Conservation (phyloP, 352 stramenopile genomes). For the Pythium myriotylum region DNA sequence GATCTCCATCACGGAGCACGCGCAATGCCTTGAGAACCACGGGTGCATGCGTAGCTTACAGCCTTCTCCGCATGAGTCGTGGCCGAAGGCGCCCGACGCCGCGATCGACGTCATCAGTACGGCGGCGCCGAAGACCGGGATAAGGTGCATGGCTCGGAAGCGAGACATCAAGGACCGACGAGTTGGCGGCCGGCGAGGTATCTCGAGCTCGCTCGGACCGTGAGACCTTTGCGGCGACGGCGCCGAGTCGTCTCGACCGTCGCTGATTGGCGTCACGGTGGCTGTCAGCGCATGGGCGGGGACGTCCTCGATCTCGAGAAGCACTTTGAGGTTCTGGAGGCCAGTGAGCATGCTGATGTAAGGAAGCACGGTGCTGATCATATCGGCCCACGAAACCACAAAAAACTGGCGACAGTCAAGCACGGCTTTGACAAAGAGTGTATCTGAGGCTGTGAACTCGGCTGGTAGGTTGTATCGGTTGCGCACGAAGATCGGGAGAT, state of each 20-base stretch:
- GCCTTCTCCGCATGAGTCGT: slow-evolving; percentile 25
- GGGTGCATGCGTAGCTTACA: slow-evolving; percentile 49
- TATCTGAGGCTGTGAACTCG: slow-evolving; percentile 27
- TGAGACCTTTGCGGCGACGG: slow-evolving; percentile 3
- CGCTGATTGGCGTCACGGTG: too few species aligned
- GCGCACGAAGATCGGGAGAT: slow-evolving; percentile 25
- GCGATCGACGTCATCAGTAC: slow-evolving; percentile 39
- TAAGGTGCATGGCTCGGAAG: slow-evolving; percentile 8
- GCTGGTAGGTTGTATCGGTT: slow-evolving; percentile 21
- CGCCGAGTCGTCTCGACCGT: not conserved
- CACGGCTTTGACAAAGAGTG: slow-evolving; percentile 15
- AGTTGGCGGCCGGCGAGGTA: not conserved
- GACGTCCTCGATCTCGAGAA: slow-evolving; percentile 13
- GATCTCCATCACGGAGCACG: slow-evolving; percentile 51
- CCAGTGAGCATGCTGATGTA: slow-evolving; percentile 38
- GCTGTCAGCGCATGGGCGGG: too few species aligned
- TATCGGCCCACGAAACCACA: slow-evolving; percentile 28
- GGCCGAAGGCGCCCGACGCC: slow-evolving; percentile 34
- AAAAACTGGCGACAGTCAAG: slow-evolving; percentile 37
- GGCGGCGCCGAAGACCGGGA: slow-evolving; percentile 32
- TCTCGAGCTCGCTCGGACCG: not conserved
- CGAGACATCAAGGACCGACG: not conserved
- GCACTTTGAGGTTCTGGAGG: slow-evolving; percentile 32
- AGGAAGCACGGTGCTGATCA: slow-evolving; percentile 28
- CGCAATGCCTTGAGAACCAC: slow-evolving; percentile 43